Percentiles rank a stretch among this genome's conserved stretches.
phyloP scores from a whole-genome alignment of 1,284 basidiomycete genomes.

The Sporisorium sorghi region DNA sequence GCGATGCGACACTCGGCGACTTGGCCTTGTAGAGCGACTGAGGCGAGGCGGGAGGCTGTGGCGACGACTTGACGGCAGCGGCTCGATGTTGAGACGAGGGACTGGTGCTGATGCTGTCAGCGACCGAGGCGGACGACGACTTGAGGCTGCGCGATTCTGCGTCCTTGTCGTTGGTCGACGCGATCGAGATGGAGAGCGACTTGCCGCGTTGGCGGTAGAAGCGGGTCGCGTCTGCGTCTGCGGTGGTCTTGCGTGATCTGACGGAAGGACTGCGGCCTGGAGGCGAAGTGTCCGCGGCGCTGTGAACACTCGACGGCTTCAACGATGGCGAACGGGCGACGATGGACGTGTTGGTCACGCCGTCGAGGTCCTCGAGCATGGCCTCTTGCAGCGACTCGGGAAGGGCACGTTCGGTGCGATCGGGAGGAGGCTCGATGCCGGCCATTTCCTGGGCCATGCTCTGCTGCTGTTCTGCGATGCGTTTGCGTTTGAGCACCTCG shows the following conservation, averaged over 20 bases:
- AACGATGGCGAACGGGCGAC: slow-evolving; percentile 27
- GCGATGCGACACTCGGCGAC: slow-evolving; percentile 17
- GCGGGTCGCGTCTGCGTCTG: slow-evolving; percentile 18
- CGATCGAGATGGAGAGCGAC: slow-evolving; percentile 34
- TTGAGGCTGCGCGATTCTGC: slow-evolving; percentile 30
- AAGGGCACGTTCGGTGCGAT: slow-evolving; percentile 35
- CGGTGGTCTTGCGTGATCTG: slow-evolving; percentile 26
- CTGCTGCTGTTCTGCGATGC: slow-evolving; percentile 44
- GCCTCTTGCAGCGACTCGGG: slow-evolving; percentile 62
- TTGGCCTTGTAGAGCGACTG: slow-evolving; percentile 28
- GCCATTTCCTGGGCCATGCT: slow-evolving; percentile 29
- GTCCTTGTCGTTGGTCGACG: slow-evolving; percentile 28
- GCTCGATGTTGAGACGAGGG: slow-evolving; percentile 22
- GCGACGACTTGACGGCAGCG: slow-evolving; percentile 15
- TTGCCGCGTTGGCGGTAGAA: slow-evolving; percentile 31
- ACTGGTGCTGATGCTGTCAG: slow-evolving; percentile 33
- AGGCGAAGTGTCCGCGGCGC: background rate
- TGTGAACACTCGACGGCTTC: slow-evolving; percentile 35
- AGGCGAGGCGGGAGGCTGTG: slow-evolving; percentile 30
- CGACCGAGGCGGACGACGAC: slow-evolving; percentile 28
- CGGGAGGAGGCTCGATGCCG: slow-evolving; percentile 18
- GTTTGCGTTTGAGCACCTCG: slow-evolving; percentile 43
- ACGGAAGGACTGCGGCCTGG: slow-evolving; percentile 30
- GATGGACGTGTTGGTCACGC: slow-evolving; percentile 22
- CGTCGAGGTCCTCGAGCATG: slow-evolving; percentile 62